Evolutionary conservation across 208 protist genomes (phyloP).

Genomic region (Wallacemonas sp.): DNA sequence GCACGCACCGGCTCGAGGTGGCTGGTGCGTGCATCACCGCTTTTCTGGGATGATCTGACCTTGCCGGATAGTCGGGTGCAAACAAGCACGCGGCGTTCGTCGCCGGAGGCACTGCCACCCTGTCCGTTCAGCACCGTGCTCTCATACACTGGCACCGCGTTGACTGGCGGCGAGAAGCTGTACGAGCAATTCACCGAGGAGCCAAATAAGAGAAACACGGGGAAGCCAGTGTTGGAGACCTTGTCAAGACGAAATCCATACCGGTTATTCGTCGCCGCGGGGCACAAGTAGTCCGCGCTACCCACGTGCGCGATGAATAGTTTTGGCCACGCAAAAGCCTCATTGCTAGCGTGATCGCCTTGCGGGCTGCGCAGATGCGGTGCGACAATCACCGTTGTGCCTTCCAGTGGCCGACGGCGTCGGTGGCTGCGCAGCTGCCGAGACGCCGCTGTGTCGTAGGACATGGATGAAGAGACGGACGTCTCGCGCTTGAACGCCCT

Average conservation of each 20-base stretch:
- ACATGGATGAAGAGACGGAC: neutral
- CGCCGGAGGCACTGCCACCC: conserved; percentile 14
- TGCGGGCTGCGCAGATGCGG: conserved; percentile 13
- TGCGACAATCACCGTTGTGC: conserved; percentile 38
- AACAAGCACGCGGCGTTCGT: conserved; percentile 26
- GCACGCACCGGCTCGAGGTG: neutral
- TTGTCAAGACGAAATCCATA: conserved; percentile 76
- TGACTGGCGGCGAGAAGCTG: conserved; percentile 17
- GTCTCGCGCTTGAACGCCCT: neutral
- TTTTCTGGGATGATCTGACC: too few species aligned
- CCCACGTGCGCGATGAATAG: conserved; percentile 70
- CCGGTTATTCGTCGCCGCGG: conserved; percentile 31
- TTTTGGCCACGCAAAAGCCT: conserved; percentile 57
- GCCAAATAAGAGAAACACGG: conserved; percentile 71
- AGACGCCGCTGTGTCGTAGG: neutral
- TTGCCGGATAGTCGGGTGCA: conserved; percentile 33
- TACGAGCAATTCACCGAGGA: conserved; percentile 33
- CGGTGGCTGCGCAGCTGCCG: neutral
- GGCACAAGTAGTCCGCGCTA: conserved; percentile 62
- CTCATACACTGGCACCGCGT: conserved; percentile 40
- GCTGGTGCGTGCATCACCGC: too few species aligned
- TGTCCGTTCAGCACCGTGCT: conserved; percentile 49
- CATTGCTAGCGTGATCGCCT: conserved; percentile 42
- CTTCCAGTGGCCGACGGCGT: neutral
- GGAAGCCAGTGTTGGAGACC: conserved; percentile 53